Evolutionary conservation across 495 filamentous ascomycete species (phyloP).

Genomic region (Cercophora sp.): DNA sequence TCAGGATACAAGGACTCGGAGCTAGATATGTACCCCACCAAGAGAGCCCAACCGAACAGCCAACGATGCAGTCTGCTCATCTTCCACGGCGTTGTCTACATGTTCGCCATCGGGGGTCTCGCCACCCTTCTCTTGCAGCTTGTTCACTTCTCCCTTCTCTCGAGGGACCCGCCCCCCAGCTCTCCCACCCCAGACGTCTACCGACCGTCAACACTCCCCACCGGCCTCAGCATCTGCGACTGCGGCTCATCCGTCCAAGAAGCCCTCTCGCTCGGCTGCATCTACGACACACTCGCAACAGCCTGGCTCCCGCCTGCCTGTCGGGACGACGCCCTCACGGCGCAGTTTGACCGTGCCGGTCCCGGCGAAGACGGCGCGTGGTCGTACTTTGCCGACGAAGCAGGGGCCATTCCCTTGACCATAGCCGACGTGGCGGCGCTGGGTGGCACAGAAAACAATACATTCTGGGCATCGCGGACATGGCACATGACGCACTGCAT

Average conservation of each 20-base stretch:
- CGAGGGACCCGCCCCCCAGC: not conserved
- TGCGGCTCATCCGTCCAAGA: conserved; percentile 7
- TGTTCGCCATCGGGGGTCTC: conserved; percentile 12
- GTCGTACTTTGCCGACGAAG: conserved; percentile 6
- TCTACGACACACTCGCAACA: conserved; percentile 15
- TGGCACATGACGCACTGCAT: conserved; percentile 17
- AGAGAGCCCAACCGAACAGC: no score
- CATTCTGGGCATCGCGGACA: conserved; percentile 10
- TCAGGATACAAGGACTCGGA: no score
- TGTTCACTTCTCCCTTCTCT: not conserved
- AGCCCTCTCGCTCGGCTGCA: conserved; percentile 3
- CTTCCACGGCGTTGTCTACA: no score
- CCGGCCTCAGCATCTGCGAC: conserved; percentile 1
- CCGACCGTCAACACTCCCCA: conserved; percentile 9
- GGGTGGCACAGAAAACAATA: not conserved
- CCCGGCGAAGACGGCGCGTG: conserved; percentile 5
- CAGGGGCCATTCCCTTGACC: not conserved
- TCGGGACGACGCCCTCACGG: conserved; percentile 9
- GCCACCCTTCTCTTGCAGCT: conserved; percentile 8
- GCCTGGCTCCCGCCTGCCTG: conserved; percentile 16
- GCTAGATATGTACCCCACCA: no score
- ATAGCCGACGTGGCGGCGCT: not conserved
- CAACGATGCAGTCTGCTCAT: no score
- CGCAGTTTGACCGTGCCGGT: conserved; percentile 8
- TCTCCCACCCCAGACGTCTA: conserved; percentile 10